Percentiles rank a stretch among this genome's conserved stretches.
Conservation (phyloP, 768 basidiomycete species). For the Paxillus involutus region DNA sequence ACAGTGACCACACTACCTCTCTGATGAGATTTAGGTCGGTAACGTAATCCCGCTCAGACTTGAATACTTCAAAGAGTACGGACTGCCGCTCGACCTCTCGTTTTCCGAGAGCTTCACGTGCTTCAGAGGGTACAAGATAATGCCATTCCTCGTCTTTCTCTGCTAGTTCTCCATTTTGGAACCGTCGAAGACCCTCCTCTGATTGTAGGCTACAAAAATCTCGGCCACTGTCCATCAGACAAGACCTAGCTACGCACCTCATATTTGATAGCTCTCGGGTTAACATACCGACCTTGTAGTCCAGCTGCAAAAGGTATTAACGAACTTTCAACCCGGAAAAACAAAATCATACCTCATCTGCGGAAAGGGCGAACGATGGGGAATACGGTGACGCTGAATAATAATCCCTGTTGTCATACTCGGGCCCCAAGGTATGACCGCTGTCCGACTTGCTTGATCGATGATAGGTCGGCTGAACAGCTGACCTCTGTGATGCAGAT, state of each 20-base stretch:
- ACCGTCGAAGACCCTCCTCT: constrained; percentile 61
- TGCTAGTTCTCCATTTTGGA: constrained; percentile 64
- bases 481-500: constrained; percentile 39
- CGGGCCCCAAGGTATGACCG: constrained; percentile 16
- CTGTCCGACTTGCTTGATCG: constrained; percentile 42
- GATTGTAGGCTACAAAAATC: constrained; percentile 48
- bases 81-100: constrained; percentile 84
- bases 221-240: constrained; percentile 9
- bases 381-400: constrained; percentile 34
- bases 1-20: constrained; percentile 45
- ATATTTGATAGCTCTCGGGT: constrained; percentile 36
- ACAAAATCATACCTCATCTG: constrained; percentile 36
- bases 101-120: constrained; percentile 68
- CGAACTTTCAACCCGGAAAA: constrained; percentile 12
- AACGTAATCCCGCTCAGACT: constrained; percentile 88
- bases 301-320: constrained; percentile 23
- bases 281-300: constrained; percentile 25
- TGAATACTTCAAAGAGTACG: constrained; percentile 86
- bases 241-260: constrained; percentile 34
- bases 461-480: constrained; percentile 32
- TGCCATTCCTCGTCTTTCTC: constrained; percentile 85
- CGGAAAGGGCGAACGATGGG: constrained; percentile 34
- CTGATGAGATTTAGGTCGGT: constrained; percentile 70
- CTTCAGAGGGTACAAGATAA: constrained; percentile 69
- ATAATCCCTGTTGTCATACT: constrained; percentile 15